Conservation (phyloP, 2,329 filamentous ascomycete genomes). For the Diplodia scrobiculata region DNA sequence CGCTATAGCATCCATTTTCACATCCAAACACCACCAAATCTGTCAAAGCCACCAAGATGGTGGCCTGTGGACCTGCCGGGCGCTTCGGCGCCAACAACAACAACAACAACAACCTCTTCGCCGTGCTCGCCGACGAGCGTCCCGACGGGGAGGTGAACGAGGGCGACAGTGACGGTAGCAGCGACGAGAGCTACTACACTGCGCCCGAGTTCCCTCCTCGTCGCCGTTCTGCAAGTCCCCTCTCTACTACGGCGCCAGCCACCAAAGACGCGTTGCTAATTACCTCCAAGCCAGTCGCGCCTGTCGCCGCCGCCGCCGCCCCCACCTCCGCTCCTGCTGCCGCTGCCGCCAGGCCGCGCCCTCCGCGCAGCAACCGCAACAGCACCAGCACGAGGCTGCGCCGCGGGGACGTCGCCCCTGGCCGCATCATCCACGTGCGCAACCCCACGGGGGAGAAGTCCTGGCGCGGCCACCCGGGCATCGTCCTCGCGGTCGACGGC, state of each 20-base stretch:
- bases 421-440: background rate
- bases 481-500: background rate
- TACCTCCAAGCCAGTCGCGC: background rate
- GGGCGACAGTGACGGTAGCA: background rate
- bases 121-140: too few relatives aligned
- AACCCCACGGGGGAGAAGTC: background rate
- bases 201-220: background rate
- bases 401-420: background rate
- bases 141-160: background rate
- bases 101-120: too few relatives aligned
- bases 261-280: background rate
- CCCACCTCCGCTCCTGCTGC: too few relatives aligned
- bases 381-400: too few relatives aligned
- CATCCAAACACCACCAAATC: too few relatives aligned
- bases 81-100: too few relatives aligned
- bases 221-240: background rate
- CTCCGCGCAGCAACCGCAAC: too few relatives aligned
- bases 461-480: conserved; percentile 11
- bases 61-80: too few relatives aligned
- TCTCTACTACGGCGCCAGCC: background rate
- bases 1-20: too few relatives aligned
- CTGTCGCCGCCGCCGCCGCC: background rate
- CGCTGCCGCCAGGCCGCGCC: background rate
- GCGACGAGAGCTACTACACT: background rate
- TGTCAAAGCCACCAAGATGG: too few relatives aligned